A percentile compares a stretch with the other conserved stretches of the same genome.
phyloP scores from a whole-genome alignment of 2,329 filamentous ascomycete genomes.

The Phaeosphaeria sp. region DNA sequence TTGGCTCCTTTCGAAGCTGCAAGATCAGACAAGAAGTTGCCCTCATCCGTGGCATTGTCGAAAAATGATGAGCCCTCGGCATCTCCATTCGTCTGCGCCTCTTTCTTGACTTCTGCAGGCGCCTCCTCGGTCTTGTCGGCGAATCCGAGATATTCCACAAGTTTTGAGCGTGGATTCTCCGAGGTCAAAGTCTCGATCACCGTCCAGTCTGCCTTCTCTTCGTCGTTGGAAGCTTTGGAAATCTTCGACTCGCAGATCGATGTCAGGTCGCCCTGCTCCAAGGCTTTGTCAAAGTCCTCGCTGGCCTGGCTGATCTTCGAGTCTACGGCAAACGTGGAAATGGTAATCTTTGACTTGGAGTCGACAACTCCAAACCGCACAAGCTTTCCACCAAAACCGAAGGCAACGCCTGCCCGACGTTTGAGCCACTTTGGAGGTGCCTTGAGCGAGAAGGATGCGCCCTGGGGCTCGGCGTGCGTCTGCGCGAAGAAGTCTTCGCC shows the following conservation, averaged over 20 bases:
- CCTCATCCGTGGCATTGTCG: conserved; percentile 70
- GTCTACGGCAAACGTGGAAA: conserved; percentile 89
- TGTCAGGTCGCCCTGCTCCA: conserved; percentile 78
- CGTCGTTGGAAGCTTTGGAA: conserved; percentile 76
- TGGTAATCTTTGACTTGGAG: conserved; percentile 76
- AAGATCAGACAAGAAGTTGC: conserved; percentile 85
- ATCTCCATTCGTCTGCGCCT: conserved; percentile 54
- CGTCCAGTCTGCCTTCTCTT: conserved; percentile 95
- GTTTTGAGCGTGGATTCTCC: conserved; percentile 81
- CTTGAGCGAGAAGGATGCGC: conserved; percentile 82
- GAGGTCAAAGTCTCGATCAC: conserved; percentile 89
- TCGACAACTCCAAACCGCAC: conserved; percentile 76
- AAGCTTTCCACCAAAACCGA: conserved; percentile 94
- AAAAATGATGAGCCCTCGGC: conserved; percentile 75
- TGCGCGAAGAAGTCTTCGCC: conserved; percentile 97
- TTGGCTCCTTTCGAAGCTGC: conserved; percentile 89
- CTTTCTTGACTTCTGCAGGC: conserved; percentile 30
- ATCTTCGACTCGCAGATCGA: conserved; percentile 82
- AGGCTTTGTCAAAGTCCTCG: conserved; percentile 82
- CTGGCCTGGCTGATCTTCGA: conserved; percentile 83
- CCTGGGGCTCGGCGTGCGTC: conserved; percentile 89
- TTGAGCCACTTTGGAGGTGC: conserved; percentile 92
- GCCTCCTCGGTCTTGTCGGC: conserved; percentile 60
- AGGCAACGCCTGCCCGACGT: conserved; percentile 82
- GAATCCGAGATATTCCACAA: conserved; percentile 92